Evolutionary conservation across 2,329 filamentous ascomycete genomes (phyloP).

Genomic region (Aspergillus sp.): DNA sequence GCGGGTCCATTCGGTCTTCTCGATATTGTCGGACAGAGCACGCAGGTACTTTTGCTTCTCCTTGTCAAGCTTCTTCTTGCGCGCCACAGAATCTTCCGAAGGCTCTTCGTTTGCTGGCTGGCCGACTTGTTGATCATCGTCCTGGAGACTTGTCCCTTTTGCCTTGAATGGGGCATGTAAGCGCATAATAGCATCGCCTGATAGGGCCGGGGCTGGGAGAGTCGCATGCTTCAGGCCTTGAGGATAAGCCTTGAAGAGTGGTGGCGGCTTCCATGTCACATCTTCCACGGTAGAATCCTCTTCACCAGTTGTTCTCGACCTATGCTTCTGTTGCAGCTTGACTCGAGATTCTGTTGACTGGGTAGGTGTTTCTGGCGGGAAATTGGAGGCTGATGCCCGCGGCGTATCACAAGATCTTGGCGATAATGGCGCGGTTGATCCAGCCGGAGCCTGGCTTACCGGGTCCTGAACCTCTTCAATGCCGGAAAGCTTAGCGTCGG

Average conservation of each 20-base stretch:
- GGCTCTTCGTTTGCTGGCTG: slow-evolving; percentile 25
- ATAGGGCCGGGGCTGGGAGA: slow-evolving; percentile 68
- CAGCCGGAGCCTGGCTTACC: slow-evolving; percentile 22
- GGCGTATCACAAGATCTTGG: slow-evolving; percentile 32
- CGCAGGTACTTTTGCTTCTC: slow-evolving; percentile 41
- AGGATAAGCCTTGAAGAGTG: slow-evolving; percentile 84
- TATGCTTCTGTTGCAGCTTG: slow-evolving; percentile 27
- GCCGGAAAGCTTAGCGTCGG: slow-evolving; percentile 36
- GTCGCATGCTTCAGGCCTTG: slow-evolving; percentile 78
- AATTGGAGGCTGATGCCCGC: slow-evolving; percentile 31
- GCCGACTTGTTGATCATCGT: slow-evolving; percentile 20
- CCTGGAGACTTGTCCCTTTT: slow-evolving; percentile 21
- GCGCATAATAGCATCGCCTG: slow-evolving; percentile 71
- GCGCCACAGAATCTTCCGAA: slow-evolving; percentile 26
- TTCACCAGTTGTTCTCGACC: slow-evolving; percentile 29
- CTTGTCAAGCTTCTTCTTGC: slow-evolving; percentile 41
- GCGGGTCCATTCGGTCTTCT: slow-evolving; percentile 46
- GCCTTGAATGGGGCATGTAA: slow-evolving; percentile 44
- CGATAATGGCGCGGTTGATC: slow-evolving; percentile 30
- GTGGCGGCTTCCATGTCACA: slow-evolving; percentile 67
- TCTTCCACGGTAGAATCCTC: slow-evolving; percentile 30
- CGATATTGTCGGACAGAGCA: slow-evolving; percentile 42
- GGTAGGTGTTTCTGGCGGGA: slow-evolving; percentile 31
- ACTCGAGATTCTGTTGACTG: slow-evolving; percentile 22
- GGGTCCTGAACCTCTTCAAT: slow-evolving; percentile 37